Base-by-base conservation (phyloP, 768 basidiomycete species). In the Amanita polypyramis region DNA sequence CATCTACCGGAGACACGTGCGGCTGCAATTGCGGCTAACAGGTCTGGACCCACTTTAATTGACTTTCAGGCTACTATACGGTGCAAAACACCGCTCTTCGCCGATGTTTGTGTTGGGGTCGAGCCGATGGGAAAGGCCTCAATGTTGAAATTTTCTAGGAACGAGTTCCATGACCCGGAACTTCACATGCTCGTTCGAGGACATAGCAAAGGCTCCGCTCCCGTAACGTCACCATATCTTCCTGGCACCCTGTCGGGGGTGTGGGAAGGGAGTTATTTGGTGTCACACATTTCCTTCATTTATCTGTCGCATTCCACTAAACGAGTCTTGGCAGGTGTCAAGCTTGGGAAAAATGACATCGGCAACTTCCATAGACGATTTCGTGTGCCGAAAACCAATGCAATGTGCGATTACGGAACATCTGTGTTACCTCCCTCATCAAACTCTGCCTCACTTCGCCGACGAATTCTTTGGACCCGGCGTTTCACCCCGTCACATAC, bases 261-360 rank as follows among this genome's bases (percentile, higher is more conserved):
- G 50, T 82, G 80, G 80, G 73, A 80, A 61, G 80, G 80, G 1
- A 66, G 65, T 40, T 76, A 71, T 57, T 76, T 76, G 75, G 80
- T 79, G 54, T 57, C 36, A 35, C 44, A 51, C 25, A 34, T 53
- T 35, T 48, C 32, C 39, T 43, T 30, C 21, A 32, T 8, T 9
- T 9, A 14, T 32, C 10, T 23, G 8, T n/a, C 15, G 12, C 7
- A 32, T 54, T 49, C 32, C 20, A 41, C 14, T 27, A 36, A 40
- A 27, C 25, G 25, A 25, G 45, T 19, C 43, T 40, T 52, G 46
- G 35, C 46, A 47, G 46, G 25, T 47, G 38, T 40, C 36, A 20
- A 40, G 37, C 12, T 15, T 40, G 21, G 36, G 35, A 29, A 25
- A 40, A 27, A 19, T 29, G 19, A 11, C 32, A 15, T 32, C 47